These are phyloP conservation scores for Acer negundo DNA, from an alignment of 345 rosid genomes.

Conservation along the genomic window DNA sequence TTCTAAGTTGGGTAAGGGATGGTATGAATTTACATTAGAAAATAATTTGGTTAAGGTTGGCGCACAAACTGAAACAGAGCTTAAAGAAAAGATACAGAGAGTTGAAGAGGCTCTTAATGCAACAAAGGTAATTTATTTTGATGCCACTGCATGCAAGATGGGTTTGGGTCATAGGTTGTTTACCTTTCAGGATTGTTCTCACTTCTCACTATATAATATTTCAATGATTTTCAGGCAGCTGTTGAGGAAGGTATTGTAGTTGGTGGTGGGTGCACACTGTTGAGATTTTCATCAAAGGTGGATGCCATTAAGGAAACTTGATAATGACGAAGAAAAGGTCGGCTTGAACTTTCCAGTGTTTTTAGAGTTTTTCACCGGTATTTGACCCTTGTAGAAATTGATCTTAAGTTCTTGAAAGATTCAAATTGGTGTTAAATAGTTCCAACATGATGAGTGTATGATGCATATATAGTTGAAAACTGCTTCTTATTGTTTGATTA, in stretches of 20 bases:
- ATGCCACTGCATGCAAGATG: not conserved
- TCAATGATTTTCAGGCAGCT: conserved; percentile 54
- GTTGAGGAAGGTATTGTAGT: conserved; percentile 93
- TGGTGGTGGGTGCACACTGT: conserved; percentile 86
- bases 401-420: not conserved
- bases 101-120: conserved; percentile 99
- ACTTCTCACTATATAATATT: not conserved
- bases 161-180: not conserved
- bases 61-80: conserved; percentile 89
- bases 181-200: not conserved
- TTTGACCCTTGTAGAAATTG: not conserved
- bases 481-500: not conserved
- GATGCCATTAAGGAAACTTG: conserved; percentile 73
- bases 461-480: not conserved
- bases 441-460: not conserved
- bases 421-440: not conserved
- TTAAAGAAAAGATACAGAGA: conserved; percentile 93
- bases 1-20: too few species aligned
- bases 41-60: conserved; percentile 82
- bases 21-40: too few species aligned
- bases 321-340: conserved; percentile 84
- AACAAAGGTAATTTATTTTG: conserved; percentile 60
- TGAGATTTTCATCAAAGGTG: conserved; percentile 70
- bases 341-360: not conserved
- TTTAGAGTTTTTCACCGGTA: not conserved